A percentile compares a stretch with the other conserved stretches of the same genome.
These are phyloP conservation scores for Phytophthora fragariaefolia DNA, from an alignment of 352 stramenopile species.

Conservation along the genomic window DNA sequence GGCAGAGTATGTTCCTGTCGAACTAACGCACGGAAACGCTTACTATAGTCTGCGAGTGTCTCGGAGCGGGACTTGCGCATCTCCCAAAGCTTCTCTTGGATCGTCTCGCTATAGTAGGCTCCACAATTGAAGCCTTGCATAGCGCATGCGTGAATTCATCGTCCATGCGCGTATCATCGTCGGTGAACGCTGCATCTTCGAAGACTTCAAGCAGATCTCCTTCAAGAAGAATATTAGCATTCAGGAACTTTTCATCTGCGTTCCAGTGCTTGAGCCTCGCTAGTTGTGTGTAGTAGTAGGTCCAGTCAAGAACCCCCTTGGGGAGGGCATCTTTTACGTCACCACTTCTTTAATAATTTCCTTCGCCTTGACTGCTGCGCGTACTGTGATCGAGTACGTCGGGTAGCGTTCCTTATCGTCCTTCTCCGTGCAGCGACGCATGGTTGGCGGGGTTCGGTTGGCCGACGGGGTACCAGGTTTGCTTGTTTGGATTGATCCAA, in stretches of 20 bases:
- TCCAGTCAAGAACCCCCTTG: conserved; percentile 9
- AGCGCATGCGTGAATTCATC: conserved; percentile 2
- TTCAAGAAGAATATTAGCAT: conserved; percentile 11
- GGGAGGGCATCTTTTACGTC: conserved; percentile 14
- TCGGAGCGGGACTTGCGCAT: conserved; percentile 1
- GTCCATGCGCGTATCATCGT: conserved; percentile 11
- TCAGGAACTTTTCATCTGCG: conserved; percentile 15
- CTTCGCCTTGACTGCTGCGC: conserved; percentile 4
- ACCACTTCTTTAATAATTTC: conserved; percentile 9
- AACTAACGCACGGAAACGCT: conserved; percentile 3
- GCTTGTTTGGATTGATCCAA: conserved; percentile 18
- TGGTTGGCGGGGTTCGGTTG: neutral
- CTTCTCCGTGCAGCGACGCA: conserved; percentile 3
- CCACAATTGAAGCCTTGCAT: neutral
- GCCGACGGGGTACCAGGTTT: conserved; percentile 15
- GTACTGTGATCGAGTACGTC: conserved; percentile 7
- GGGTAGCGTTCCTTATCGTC: conserved; percentile 21
- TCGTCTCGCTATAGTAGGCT: conserved; percentile 5
- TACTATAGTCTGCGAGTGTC: conserved; percentile 1
- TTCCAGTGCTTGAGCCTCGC: conserved; percentile 7
- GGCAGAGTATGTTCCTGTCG: neutral
- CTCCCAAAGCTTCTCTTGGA: conserved; percentile 10
- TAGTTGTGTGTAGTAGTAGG: conserved; percentile 7
- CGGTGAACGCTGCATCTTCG: neutral
- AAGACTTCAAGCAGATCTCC: conserved; percentile 7